Evolutionary conservation across 2,329 filamentous ascomycete species (phyloP), one percentile per base, ranked within the genome.

Genomic region (Coleophoma eucalyptorum): DNA sequence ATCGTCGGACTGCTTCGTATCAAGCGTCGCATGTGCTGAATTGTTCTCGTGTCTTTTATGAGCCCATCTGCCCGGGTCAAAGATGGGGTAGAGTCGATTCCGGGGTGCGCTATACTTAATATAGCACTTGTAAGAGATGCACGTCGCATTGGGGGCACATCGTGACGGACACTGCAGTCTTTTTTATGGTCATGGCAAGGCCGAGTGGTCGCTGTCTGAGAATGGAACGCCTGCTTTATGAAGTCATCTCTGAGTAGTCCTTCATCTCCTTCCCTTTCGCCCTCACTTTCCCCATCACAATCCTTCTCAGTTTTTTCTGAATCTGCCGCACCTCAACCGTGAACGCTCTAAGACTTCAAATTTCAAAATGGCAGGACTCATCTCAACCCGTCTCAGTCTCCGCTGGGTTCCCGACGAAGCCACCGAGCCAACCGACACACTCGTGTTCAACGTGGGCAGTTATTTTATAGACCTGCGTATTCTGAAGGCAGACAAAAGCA

Each of bases 401-500:
- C 68, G 70, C 56, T 74, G 72, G 72, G 62, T 67, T 1, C 69
- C 70, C 8, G 69, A 69, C 15, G 57, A 67, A 0, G 56, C 70
- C 2, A 67, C 65, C 26, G 72, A 74, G 52, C 70, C 66, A 34
- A 73, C 71, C 12, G 69, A 74, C 47, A 74, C 71, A 6, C 60
- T 72, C 5, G 69, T 73, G 46, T 65, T 73, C 54, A 69, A 69
- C 10, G 67, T 74, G 0, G 66, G 66, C 10, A 66, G 65, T 43
- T 74, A 69, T 64, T 74, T 71, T 48, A 64, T 73, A 4, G 72
- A 74, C 56, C 58, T 74, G 1, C 68, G 72, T 12, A 65, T 74
- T 15, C 63, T 68, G 40, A 69, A 67, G 50, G 20, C 51, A 5
- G 62, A 70, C 0, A 55, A 58, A 2, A 56, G 54, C 3, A 67